phyloP scores from a whole-genome alignment of 176 grass and related monocot genomes.

The Cymbopogon citratus region DNA sequence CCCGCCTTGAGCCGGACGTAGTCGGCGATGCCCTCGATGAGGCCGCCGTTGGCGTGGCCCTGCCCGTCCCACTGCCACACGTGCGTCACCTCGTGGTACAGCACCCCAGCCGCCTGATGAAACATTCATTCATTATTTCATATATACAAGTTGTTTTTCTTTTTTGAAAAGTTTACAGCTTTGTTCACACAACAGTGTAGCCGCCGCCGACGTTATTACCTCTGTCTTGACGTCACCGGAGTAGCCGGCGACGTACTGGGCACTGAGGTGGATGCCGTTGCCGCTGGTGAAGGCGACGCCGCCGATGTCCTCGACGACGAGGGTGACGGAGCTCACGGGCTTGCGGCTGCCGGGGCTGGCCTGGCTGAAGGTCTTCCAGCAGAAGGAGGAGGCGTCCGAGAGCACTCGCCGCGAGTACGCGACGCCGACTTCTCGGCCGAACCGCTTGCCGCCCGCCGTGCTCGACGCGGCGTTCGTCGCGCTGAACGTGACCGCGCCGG shows the following conservation, averaged over 20 bases:
- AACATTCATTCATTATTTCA: not conserved
- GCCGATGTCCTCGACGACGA: not conserved
- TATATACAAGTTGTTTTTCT: too few species aligned
- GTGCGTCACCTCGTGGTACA: not conserved
- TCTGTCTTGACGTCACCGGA: not conserved
- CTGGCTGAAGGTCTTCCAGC: conserved; percentile 49
- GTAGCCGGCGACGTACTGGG: not conserved
- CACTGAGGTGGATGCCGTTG: not conserved
- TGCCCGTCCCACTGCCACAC: conserved; percentile 68
- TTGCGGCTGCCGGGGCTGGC: conserved; percentile 18
- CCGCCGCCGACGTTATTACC: not conserved
- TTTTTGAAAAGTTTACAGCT: not conserved
- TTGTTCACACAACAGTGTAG: not conserved
- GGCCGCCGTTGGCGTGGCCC: conserved; percentile 17
- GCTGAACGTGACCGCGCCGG: conserved; percentile 42
- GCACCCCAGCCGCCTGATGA: not conserved
- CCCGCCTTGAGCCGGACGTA: conserved; percentile 60
- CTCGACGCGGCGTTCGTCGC: conserved; percentile 39
- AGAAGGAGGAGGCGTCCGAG: conserved; percentile 46
- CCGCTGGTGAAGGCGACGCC: not conserved
- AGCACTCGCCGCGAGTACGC: conserved; percentile 52
- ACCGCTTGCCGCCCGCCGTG: conserved; percentile 53
- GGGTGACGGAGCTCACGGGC: not conserved
- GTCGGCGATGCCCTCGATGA: conserved; percentile 76
- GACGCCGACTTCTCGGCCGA: conserved; percentile 39